Base-by-base conservation (phyloP, 2,329 filamentous ascomycete species). In the Arthrobotrys megalospora region DNA sequence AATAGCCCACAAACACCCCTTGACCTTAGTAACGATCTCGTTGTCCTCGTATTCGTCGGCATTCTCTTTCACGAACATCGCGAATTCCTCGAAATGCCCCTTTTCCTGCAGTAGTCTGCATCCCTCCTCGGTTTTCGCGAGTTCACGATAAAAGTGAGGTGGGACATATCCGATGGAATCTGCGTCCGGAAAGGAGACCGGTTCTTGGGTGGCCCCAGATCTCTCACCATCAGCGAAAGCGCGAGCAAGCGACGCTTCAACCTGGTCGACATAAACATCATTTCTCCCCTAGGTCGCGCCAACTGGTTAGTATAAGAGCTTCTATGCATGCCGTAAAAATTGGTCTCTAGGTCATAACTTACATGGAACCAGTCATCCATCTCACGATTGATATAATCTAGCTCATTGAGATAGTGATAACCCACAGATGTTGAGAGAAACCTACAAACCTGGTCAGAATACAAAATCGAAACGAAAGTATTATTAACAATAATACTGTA, bases 281-380 rank as follows among this genome's bases (percentile, higher is more conserved):
- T 99, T 99, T 52, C 96, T 91, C 12, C 96, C 96, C 34, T 83
- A 53, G 1, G 36, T 7, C 28, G 34, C 60, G 7, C 64, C 24
- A 32, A 53, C 5, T 2, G 43, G 48, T 58, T 21, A 58, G 12
- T 58, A 38, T 1, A 6, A 3, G 3, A 36, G 48, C 8, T 3
- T 32, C 28, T 12, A 36, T 60, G 6, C n/a, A 16, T 14, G n/a
- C 38, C 24, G 16, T 21, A 41, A 14, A 28, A 6, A 36, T 7
- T 19, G 43, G 8, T n/a, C 47, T 50, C 6, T 8, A 24, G 24
- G 10, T 28, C 8, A 19, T 16, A 32, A 79, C 81, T 69, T 79
- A 83, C 82, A 16, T 99, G 87, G 83, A 98, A 99, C 96, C 96
- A 99, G 85, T 99, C 96, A 81, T 99, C 96, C 96, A 99, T 99